A percentile compares a stretch with the other conserved stretches of the same genome.
These are phyloP conservation scores for Monosporascus cannonballus DNA, from an alignment of 2,329 filamentous ascomycete genomes.

Conservation along the genomic window DNA sequence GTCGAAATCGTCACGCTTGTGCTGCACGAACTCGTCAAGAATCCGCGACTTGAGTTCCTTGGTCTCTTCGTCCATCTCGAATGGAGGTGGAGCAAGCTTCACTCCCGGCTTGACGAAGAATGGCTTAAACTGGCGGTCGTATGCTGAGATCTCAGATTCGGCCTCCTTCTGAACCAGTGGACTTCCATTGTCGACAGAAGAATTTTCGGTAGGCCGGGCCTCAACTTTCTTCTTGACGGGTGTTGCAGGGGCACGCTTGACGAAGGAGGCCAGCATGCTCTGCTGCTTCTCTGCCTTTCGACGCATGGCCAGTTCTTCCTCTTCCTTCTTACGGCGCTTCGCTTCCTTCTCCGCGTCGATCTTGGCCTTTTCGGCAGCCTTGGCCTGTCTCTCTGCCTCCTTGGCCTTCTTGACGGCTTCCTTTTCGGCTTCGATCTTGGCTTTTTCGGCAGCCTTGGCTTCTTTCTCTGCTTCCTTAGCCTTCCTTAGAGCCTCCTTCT, in stretches of 20 bases:
- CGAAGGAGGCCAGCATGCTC: constrained; percentile 18
- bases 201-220: constrained; percentile 3
- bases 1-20: constrained; percentile 39
- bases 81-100: constrained; percentile 56
- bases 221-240: constrained; percentile 17
- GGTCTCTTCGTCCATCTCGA: constrained; percentile 52
- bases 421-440: constrained; percentile 8
- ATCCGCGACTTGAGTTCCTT: constrained; percentile 43
- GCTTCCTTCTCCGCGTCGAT: constrained; percentile 17
- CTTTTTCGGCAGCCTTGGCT: constrained; percentile 20
- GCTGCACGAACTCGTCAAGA: constrained; percentile 46
- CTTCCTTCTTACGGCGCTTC: constrained; percentile 37
- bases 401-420: constrained; percentile 8
- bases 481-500: constrained; percentile 35
- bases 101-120: constrained; percentile 76
- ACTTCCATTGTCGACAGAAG: constrained; percentile 13
- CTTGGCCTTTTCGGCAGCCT: constrained; percentile 25
- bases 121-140: constrained; percentile 67
- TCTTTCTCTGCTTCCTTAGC: constrained; percentile 38
- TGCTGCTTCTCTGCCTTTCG: constrained; percentile 38
- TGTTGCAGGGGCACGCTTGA: constrained; percentile 18
- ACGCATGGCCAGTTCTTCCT: constrained; percentile 30
- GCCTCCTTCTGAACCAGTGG: constrained; percentile 18
- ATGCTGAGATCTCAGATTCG: constrained; percentile 40
- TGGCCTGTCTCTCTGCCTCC: constrained; percentile 12